Base-by-base conservation (phyloP, 2,329 filamentous ascomycete genomes). In the Fragosphaeria purpurea region DNA sequence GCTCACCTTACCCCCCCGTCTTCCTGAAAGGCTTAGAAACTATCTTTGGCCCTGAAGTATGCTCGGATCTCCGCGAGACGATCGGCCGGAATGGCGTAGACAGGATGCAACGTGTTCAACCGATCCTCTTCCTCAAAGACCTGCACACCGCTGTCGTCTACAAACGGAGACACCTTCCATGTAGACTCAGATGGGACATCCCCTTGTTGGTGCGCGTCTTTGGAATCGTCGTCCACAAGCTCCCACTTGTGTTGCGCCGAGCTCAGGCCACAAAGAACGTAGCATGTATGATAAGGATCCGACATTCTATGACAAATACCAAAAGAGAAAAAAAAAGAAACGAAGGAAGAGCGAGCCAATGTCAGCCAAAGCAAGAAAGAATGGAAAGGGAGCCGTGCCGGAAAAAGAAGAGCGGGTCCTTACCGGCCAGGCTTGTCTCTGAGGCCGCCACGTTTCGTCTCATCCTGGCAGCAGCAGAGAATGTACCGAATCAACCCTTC, bases 391-490 rank as follows among this genome's bases (percentile, higher is more conserved):
- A 22, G 22, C 22, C 22, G 22, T 22, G 22, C 22, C 22, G 41
- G 33, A 9, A 9, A 35, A 44, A 50, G 50, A 47, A 54, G 51
- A 48, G 40, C 10, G 31, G 43, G 50, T 47, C 75, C 85, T 70
- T 74, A 89, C 82, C 89, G 89, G 65, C 85, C 84, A 11, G 93
- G 93, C 70, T 98, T 98, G 68, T 98, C 93, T 62, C 90, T 79
- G 66, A 98, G 72, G 1, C 93, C 93, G 49, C 91, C 91, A 53
- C 79, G 76, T 63, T 70, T 76, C 44, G 73, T 70, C 61, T 78
- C 72, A 53, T 86, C 83, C 62, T 97, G 93, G 61, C 88, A 93
- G 63, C 90, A 96, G 58, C 79, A 82, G 11, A 97, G 74, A 54
- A 97, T 93, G 66, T 97, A 98, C 55, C 91, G 79, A 50, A 88